Evolutionary conservation across 176 grass and related monocot genomes (phyloP).

Genomic region (Zoysia pacifica): DNA sequence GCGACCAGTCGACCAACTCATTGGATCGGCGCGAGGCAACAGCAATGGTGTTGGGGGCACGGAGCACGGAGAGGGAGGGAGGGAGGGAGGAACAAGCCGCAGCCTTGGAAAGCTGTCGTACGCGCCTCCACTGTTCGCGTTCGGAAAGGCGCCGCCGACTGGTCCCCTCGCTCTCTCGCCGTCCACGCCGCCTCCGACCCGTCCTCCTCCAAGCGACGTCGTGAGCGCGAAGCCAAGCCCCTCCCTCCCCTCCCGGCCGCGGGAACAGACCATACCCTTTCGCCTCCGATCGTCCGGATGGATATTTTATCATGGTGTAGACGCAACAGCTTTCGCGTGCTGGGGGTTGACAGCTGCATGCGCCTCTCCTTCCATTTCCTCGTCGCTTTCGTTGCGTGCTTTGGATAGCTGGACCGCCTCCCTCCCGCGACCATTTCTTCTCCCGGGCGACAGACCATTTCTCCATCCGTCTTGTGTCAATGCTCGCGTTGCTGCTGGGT

Average conservation of each 20-base stretch:
- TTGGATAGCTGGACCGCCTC: slow-evolving; percentile 33
- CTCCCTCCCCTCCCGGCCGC: not conserved
- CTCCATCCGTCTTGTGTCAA: too few relatives aligned
- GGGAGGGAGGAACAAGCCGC: not conserved
- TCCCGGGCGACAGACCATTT: not conserved
- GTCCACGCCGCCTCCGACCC: slow-evolving; percentile 1
- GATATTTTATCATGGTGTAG: not conserved
- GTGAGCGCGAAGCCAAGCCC: slow-evolving; percentile 41
- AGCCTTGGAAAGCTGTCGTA: slow-evolving; percentile 26
- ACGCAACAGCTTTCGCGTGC: not conserved
- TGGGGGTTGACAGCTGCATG: not conserved
- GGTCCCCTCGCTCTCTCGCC: too few relatives aligned
- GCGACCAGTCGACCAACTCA: slow-evolving; percentile 15
- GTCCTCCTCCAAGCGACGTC: not conserved
- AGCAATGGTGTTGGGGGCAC: slow-evolving; percentile 18
- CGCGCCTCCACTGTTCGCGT: not conserved
- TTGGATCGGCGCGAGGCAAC: slow-evolving; percentile 12
- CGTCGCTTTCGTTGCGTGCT: slow-evolving; percentile 24
- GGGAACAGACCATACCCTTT: not conserved
- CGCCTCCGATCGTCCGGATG: not conserved
- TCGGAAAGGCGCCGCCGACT: not conserved
- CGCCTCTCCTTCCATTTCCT: not conserved
- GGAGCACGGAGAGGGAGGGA: not conserved
- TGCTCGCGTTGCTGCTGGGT: not conserved
- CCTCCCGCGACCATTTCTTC: slow-evolving; percentile 23